These are phyloP conservation scores for Nidularia sp. DNA, from an alignment of 768 basidiomycete genomes.

Conservation along the genomic window DNA sequence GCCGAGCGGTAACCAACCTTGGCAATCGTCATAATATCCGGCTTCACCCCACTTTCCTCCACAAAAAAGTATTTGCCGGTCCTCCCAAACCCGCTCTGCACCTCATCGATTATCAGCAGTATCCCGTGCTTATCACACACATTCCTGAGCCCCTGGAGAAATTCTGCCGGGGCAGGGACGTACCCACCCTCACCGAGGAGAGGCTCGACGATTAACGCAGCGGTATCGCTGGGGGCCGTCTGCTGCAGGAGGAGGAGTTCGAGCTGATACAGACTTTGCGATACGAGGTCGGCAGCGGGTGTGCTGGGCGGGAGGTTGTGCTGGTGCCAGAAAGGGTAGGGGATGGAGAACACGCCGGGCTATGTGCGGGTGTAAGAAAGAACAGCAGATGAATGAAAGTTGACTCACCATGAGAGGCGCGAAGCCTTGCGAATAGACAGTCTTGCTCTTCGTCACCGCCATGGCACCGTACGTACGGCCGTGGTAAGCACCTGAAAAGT, in stretches of 20 bases:
- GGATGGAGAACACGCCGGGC: conserved; percentile 79
- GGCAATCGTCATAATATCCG: conserved; percentile 87
- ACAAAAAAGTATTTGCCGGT: conserved; percentile 83
- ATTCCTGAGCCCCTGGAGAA: conserved; percentile 72
- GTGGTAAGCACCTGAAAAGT: conserved; percentile 66
- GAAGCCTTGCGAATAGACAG: conserved; percentile 76
- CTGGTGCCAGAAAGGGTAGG: conserved; percentile 96
- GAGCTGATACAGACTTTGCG: conserved; percentile 73
- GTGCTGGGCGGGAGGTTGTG: conserved; percentile 54
- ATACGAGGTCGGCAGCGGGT: conserved; percentile 50
- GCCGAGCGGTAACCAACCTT: conserved; percentile 48
- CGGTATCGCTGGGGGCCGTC: conserved; percentile 79
- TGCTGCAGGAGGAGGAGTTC: conserved; percentile 76
- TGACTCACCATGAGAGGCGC: conserved; percentile 76
- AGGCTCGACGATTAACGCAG: conserved; percentile 92
- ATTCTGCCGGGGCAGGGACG: conserved; percentile 79
- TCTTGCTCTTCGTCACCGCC: conserved; percentile 93
- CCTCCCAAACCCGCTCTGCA: conserved; percentile 87
- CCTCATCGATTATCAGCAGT: conserved; percentile 81
- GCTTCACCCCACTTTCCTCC: conserved; percentile 78
- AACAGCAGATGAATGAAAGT: background rate
- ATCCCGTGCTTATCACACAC: conserved; percentile 89
- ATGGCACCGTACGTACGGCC: conserved; percentile 92
- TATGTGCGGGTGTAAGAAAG: conserved; percentile 19
- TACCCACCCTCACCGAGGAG: conserved; percentile 96